Base-by-base conservation (phyloP, 2,329 filamentous ascomycete species). In the Penicillium sp. region DNA sequence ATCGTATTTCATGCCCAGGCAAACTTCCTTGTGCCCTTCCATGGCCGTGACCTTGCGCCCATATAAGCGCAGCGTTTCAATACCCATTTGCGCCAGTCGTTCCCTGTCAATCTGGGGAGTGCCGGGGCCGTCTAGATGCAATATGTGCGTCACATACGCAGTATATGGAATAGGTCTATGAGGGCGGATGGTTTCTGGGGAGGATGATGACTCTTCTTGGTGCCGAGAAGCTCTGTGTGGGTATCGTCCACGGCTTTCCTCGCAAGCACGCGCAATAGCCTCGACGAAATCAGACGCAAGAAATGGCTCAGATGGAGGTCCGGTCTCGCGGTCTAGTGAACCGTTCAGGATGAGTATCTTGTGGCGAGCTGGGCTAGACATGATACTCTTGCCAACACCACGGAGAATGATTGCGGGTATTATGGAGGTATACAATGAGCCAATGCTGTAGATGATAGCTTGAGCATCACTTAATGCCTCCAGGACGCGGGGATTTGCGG, bases 381-480 rank as follows among this genome's bases (percentile, higher is more conserved):
- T 77, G 22, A 91, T 81, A 0, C 87, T 85, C 19, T 86, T 81
- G 0, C 91, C 91, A 0, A 96, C 87, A 4, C 89, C 90, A 24
- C 87, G 84, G 6, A 96, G 82, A 5, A 98, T 85, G 1, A 98
- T 79, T 16, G 87, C 92, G 0, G 94, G 94, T 1, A 96, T 83
- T 36, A 98, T 85, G 5, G 90, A 94, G 0, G 94, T 98, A 75
- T 96, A 98, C 0, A 98, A 81, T 1, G 89, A 93, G n/a, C 95
- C 95, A 59, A 98, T 96, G 74, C 90, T 93, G 78, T 96, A 98
- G 47, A 98, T 85, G 9, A 97, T 82, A 1, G 87, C 88, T 56
- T 86, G 83, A 0, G 90, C 84, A 1, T 79, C 77, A 16, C 79
- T 78, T 1, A 98, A 74, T 0, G 91, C 86, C 7, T 86, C 83